phyloP scores from a whole-genome alignment of 2,329 filamentous ascomycete genomes.

The Alternaria arborescens region DNA sequence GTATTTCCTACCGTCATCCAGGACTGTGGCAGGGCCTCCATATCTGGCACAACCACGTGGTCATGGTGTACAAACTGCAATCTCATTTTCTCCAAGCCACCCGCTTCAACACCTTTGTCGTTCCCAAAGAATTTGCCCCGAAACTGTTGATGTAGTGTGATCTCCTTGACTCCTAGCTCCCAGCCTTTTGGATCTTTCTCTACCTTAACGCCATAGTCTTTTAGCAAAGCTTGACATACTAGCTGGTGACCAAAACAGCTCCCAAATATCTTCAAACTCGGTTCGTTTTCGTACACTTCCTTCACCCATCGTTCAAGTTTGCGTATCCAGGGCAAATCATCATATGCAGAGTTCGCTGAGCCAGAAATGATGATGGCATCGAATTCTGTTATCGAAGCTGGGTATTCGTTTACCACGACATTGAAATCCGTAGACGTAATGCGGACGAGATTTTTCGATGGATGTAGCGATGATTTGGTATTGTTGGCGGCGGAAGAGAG shows the following conservation, averaged over 20 bases:
- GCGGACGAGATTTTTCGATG: neutral
- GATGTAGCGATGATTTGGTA: neutral
- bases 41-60: conserved; percentile 34
- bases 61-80: conserved; percentile 54
- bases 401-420: conserved; percentile 49
- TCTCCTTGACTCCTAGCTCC: conserved; percentile 39
- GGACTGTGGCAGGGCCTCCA: conserved; percentile 21
- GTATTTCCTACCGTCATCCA: conserved; percentile 38
- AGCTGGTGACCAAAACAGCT: conserved; percentile 58
- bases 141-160: conserved; percentile 28
- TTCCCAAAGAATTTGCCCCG: neutral
- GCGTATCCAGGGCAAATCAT: conserved; percentile 38
- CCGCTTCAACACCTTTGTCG: neutral
- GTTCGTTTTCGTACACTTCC: conserved; percentile 41
- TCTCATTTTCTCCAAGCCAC: conserved; percentile 24
- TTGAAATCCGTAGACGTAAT: conserved; percentile 50
- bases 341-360: conserved; percentile 46
- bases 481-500: conserved; percentile 27
- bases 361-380: conserved; percentile 54
- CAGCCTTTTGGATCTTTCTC: conserved; percentile 38
- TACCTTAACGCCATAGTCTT: conserved; percentile 35
- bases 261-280: conserved; percentile 52
- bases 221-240: conserved; percentile 51
- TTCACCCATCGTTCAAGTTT: conserved; percentile 41
- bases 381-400: conserved; percentile 36